Evolutionary conservation across 176 grass and related monocot genomes (phyloP).

Genomic region (Carex myosuroides): DNA sequence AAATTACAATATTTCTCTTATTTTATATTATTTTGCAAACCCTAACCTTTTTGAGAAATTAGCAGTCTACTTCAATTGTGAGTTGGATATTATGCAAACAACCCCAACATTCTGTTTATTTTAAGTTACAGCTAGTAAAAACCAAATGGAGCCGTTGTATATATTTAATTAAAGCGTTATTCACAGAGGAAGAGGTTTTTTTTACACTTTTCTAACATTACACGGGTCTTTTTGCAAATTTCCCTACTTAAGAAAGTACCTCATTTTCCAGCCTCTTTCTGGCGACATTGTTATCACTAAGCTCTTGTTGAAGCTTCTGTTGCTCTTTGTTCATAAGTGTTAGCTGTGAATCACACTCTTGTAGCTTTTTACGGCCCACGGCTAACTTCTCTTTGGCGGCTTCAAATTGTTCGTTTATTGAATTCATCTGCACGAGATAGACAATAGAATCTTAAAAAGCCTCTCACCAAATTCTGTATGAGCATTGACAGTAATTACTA

Average conservation of each 20-base stretch:
- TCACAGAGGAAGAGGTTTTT: not conserved
- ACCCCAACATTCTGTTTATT: not conserved
- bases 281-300: constrained; percentile 68
- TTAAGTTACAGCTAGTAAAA: not conserved
- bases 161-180: not conserved
- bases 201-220: not conserved
- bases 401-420: constrained; percentile 70
- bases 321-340: constrained; percentile 53
- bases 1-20: not conserved
- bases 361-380: constrained; percentile 63
- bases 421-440: constrained; percentile 36
- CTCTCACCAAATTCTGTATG: not conserved
- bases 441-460: not conserved
- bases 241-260: constrained; percentile 34
- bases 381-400: constrained; percentile 67
- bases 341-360: constrained; percentile 91
- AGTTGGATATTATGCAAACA: not conserved
- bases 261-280: constrained; percentile 98
- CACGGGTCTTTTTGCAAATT: not conserved
- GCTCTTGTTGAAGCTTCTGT: constrained; percentile 65
- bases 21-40: not conserved
- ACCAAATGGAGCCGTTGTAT: not conserved
- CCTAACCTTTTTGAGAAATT: not conserved
- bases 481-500: not conserved
- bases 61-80: not conserved